A percentile compares a stretch with the other conserved stretches of the same genome.
These are phyloP conservation scores for Hanseniaspora occidentalis DNA, from an alignment of 805 yeast genomes.

Conservation along the genomic window DNA sequence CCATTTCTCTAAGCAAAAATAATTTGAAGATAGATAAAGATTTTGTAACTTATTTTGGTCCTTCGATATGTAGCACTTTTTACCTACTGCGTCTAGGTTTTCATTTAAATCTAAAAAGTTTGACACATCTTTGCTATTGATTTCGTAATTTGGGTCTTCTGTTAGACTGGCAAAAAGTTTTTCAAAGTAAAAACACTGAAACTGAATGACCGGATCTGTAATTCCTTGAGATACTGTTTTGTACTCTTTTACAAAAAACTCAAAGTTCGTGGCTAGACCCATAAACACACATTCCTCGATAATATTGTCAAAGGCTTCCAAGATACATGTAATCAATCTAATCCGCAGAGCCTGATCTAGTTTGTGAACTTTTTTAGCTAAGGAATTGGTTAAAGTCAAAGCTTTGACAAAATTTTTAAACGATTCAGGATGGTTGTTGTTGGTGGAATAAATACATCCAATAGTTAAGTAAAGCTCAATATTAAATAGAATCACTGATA, in stretches of 20 bases:
- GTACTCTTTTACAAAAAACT: conserved; percentile 41
- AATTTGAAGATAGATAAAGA: too few relatives aligned
- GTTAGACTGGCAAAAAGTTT: neutral
- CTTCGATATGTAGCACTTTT: neutral
- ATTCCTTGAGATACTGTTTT: conserved; percentile 25
- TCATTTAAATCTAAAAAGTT: neutral
- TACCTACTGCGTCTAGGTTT: neutral
- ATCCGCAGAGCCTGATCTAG: conserved; percentile 24
- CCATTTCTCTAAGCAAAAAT: neutral
- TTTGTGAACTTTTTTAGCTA: conserved; percentile 30
- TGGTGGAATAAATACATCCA: conserved; percentile 12
- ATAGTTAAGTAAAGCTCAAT: conserved; percentile 12
- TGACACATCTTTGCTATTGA: neutral
- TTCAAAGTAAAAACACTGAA: conserved; percentile 1
- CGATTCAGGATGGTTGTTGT: conserved; percentile 12
- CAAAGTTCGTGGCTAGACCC: conserved; percentile 49
- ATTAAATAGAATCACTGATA: conserved; percentile 21
- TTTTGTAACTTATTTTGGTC: too few relatives aligned
- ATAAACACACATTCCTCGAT: conserved; percentile 30
- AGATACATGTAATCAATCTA: conserved; percentile 25
- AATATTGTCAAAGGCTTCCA: conserved; percentile 28
- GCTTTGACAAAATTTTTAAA: conserved; percentile 33
- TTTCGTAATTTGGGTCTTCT: neutral
- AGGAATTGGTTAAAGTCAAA: conserved; percentile 39
- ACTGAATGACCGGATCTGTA: conserved; percentile 18